Base-by-base conservation (phyloP, 495 filamentous ascomycete genomes). In the Tuber aestivum region DNA sequence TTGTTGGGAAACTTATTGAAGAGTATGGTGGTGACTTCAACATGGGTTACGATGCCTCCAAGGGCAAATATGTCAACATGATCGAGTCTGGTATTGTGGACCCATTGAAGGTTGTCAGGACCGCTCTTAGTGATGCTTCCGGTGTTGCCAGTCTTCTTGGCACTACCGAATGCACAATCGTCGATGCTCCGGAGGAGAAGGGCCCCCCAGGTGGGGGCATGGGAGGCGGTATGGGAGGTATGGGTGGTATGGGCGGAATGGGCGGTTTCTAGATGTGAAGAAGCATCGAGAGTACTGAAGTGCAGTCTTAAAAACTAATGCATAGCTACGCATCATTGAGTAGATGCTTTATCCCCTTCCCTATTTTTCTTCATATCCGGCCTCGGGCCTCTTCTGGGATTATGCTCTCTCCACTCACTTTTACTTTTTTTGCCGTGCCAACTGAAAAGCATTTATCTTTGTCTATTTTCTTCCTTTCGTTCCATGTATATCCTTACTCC, bases 1-100 rank as follows among this genome's bases (percentile, higher is more conserved):
- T 98, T 77, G 94, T 99, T 83, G 95, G 95, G 85, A 99, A 99
- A 90, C 90, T 99, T 75, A 96, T 92, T 84, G 95, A 98, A 82
- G 96, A 99, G 85, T 94, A 88, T 83, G 93, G 90, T 83, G 85
- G 83, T 76, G 94, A 99, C 86, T 99, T 99, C 90, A 97, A 98
- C 91, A 94, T 92, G 87, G 95, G 95, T 78, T 99, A 90, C 87
- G 92, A 99, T 88, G 95, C 93, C 87, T 86, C 93, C 83, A 97
- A 94, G 88, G 92, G 95, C 85, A 93, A 97, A 87, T 98, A 97
- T 86, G 93, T 97, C 79, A 94, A 99, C 87, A 98, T 99, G 95
- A 97, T 99, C 84, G 84, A 90, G 78, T 88, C 92, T 75, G 95
- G 95, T 91, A 98, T 99, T 85, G 91, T 99, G 81, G 95, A 99